These are phyloP conservation scores for Suillus paluster DNA, from an alignment of 768 basidiomycete genomes.

Conservation along the genomic window DNA sequence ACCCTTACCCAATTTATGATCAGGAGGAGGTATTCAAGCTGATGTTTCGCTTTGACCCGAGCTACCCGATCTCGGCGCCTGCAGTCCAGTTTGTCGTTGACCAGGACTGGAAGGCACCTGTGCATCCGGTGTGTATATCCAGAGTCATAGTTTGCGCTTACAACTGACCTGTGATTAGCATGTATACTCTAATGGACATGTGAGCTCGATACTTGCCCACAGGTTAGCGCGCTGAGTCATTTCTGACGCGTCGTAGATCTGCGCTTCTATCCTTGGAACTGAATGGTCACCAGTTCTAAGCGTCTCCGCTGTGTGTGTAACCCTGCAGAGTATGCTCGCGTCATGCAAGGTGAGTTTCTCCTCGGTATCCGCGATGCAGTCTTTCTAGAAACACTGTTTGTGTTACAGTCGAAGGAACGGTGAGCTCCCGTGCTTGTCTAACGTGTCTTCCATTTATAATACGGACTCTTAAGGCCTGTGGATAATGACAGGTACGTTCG, in stretches of 20 bases:
- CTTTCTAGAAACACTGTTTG: not conserved
- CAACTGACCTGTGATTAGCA: conserved; percentile 51
- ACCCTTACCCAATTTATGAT: not conserved
- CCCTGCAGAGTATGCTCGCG: conserved; percentile 91
- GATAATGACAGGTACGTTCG: conserved; percentile 86
- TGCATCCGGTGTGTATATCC: conserved; percentile 69
- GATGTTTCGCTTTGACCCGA: conserved; percentile 79
- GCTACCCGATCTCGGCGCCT: conserved; percentile 87
- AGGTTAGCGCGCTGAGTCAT: conserved; percentile 14
- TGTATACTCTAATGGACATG: conserved; percentile 88
- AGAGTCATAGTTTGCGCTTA: conserved; percentile 1
- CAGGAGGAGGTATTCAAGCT: conserved; percentile 80
- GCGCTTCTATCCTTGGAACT: conserved; percentile 85
- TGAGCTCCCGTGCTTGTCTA: conserved; percentile 34
- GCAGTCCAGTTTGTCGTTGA: conserved; percentile 85
- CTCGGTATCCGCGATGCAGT: not conserved
- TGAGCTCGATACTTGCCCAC: conserved; percentile 39
- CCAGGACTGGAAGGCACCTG: conserved; percentile 64
- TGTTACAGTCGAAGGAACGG: conserved; percentile 62
- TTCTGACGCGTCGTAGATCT: conserved; percentile 58
- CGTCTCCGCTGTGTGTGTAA: conserved; percentile 80
- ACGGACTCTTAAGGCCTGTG: conserved; percentile 55
- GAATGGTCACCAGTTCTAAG: conserved; percentile 93
- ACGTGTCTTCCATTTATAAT: conserved; percentile 9
- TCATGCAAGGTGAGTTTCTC: conserved; percentile 75